Conservation (phyloP, 345 rosid species). For the Laguncularia racemosa region DNA sequence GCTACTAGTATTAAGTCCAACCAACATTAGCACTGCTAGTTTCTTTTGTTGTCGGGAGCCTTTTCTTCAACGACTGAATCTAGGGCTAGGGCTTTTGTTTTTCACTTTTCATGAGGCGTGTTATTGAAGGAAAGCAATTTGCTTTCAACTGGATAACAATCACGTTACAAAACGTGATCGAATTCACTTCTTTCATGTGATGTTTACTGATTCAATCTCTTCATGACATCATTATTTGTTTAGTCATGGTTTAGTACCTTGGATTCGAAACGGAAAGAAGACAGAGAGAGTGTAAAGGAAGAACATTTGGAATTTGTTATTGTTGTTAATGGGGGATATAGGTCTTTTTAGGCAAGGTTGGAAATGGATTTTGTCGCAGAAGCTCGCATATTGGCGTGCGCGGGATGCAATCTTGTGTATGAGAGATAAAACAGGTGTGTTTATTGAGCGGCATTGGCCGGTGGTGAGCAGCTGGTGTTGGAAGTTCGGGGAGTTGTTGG, state of each 20-base stretch:
- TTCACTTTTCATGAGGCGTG: slow-evolving; percentile 34
- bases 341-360: slow-evolving; percentile 79
- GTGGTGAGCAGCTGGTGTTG: slow-evolving; percentile 59
- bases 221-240: slow-evolving; percentile 3
- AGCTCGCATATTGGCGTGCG: slow-evolving; percentile 35
- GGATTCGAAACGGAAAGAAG: neutral
- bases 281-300: no score
- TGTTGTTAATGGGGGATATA: slow-evolving; percentile 63
- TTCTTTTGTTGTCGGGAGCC: no score
- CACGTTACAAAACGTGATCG: slow-evolving; percentile 22
- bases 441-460: slow-evolving; percentile 88
- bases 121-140: slow-evolving; percentile 57
- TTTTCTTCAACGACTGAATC: no score
- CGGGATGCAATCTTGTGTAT: slow-evolving; percentile 29
- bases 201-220: neutral
- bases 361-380: slow-evolving; percentile 84
- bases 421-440: slow-evolving; percentile 43
- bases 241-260: neutral
- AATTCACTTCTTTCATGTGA: slow-evolving; percentile 21
- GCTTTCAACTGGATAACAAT: slow-evolving; percentile 26
- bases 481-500: slow-evolving; percentile 31
- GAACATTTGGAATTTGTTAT: no score
- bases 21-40: no score
- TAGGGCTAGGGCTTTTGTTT: neutral
- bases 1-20: no score